Evolutionary conservation across 208 protist species (phyloP), one percentile per base, ranked within the genome.

Genomic region (Leishmania tarentolae): DNA sequence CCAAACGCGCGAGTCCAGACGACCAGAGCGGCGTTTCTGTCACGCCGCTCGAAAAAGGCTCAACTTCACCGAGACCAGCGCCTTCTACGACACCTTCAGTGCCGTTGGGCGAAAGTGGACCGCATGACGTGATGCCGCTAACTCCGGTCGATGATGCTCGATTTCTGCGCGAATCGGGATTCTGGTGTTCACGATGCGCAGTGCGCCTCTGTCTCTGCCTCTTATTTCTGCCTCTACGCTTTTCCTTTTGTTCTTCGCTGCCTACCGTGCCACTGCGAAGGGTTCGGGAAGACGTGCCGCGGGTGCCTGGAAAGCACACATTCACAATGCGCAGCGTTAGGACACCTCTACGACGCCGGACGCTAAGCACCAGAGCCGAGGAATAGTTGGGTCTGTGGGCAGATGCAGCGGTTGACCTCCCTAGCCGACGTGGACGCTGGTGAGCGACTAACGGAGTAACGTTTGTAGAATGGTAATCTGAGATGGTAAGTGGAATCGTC

Each of bases 291-390:
- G 46, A 66, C 37, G 42, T 44, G 73, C 15, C 35, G 31, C 8
- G 3, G 50, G 28, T 19, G 31, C 35, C 53, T 0, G 57, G 46
- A 28, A 72, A 70, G 63, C 76, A n/a, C 17, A 79, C 1, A 13
- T 72, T 71, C 46, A 79, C 31, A 52, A 72, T 72, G 37, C 37
- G 76, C 56, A 79, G 76, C 15, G 76, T 42, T 0, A 79, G 61
- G 4, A 79, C 76, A 13, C 76, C 76, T 46, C 76, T 68, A 52
- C 19, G 4, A 15, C 44, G 61, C 63, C 50, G 57, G 19, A 79
- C 44, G 19, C 35, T 17, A 52, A 79, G 76, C 63, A 79, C 5
- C 52, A 77, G 37, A 61, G 37, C 65, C n/a, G 71, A 24, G n/a
- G 42, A 35, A 3, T 46, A 72, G 68, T 8, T 31, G 42, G 21